Evolutionary conservation across 2,329 filamentous ascomycete genomes (phyloP), one percentile per base, ranked within the genome.

Genomic region (Chaetomium globosum): DNA sequence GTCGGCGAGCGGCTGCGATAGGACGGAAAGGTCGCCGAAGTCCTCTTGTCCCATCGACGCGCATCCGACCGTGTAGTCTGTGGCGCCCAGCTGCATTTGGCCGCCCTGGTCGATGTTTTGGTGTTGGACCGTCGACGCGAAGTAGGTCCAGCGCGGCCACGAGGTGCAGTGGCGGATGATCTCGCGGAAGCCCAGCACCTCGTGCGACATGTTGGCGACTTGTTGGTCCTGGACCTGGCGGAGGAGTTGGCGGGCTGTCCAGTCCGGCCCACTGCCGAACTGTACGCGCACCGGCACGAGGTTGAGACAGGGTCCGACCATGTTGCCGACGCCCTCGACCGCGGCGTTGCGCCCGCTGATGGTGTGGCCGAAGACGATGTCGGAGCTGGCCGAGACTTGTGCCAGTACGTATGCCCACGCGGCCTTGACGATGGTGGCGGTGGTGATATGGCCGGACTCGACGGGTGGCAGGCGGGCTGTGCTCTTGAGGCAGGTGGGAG

Each of bases 381-480:
- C 80, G 1, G 70, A 65, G 26, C 71, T 74, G n/a, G 74, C 72
- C 0, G 79, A 75, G 28, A 75, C 62, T 9, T 75, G 74, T 3
- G 78, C 76, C 5, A 82, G 70, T 12, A 78, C 76, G 1, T 73
- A 69, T 0, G 80, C 75, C 80, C 80, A 82, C 0, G 80, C 79
- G n/a, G 77, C 78, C 63, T 81, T 81, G 69, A 81, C 71, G 23
- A 81, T 61, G 0, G 79, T 81, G 8, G 80, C 79, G 10, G 72
- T 72, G 9, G 77, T 79, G 58, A 78, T 75, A 68, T 65, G 61
- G 36, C 66, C 66, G 2, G 66, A 59, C 8, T 65, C 65, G 3
- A 70, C 64, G 4, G 70, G 55, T 8, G 71, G 68, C 19, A 72
- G 59, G 36, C 51, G 62, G 16, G 70, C 65, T 1, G 67, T 67